Evolutionary conservation across 768 basidiomycete genomes (phyloP), one percentile per base, ranked within the genome.

Genomic region (Hebeloma cylindrosporum): DNA sequence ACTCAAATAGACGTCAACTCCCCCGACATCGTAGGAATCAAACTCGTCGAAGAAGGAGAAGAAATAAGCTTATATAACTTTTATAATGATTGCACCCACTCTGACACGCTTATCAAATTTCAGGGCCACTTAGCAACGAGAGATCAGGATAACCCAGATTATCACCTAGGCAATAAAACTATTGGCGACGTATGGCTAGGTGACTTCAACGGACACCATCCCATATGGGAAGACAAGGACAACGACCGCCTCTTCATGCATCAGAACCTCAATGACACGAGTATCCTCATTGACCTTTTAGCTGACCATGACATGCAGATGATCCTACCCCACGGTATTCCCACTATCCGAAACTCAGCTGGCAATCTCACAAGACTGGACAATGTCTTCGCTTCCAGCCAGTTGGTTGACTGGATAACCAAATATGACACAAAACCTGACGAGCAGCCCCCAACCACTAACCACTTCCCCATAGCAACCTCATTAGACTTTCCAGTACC

Each of bases 401-500:
- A 42, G 0, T 33, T 66, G 0, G 20, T 43, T 0, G 50, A 62
- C 2, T 8, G 20, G 4, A 39, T 70, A 2, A 45, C 58, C 6
- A 4, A 32, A 3, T 76, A 73, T 52, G 32, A 60, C 7, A 57
- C 58, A 1, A 30, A 43, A 3, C 54, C 50, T 1, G 45, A 43
- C 0, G 3, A 32, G 0, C 49, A 31, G 3, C 64, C 61, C 0
- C 31, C 55, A 0, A 41, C 45, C 1, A 64, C 73, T 3, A 72
- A 78, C 54, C 73, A 78, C 50, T 61, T 66, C 41, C 73, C 69
- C 0, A 70, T 78, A 7, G 22, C 51, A 17, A 65, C 58, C 0
- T 27, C 46, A 0, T 5, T 74, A 2, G 57, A 68, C 33, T 22
- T 70, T 2, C 9, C 45, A 0, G 32, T 30, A 17, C n/a, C n/a